A percentile compares a stretch with the other conserved stretches of the same genome.
Conservation (phyloP, 176 grass and related monocot species). For the Carex parvula region DNA sequence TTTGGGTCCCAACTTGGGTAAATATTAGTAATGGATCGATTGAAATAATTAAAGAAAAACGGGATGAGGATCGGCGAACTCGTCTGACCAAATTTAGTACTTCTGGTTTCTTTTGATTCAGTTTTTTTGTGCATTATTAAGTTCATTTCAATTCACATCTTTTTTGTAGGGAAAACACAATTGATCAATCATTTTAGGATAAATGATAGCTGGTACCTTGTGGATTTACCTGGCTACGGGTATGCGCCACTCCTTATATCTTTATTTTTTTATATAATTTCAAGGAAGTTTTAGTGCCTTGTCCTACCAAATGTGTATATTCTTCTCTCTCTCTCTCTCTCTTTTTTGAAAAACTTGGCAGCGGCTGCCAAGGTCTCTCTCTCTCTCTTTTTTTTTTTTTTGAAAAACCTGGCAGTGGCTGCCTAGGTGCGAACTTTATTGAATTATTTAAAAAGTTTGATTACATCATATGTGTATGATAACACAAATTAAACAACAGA, state of each 20-base stretch:
- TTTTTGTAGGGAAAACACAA: slow-evolving; percentile 81
- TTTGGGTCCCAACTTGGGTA: not conserved
- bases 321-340: not conserved
- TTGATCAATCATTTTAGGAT: slow-evolving; percentile 97
- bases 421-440: no score
- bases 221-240: slow-evolving; percentile 98
- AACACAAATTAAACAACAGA: no score
- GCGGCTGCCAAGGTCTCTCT: no score
- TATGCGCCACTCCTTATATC: slow-evolving; percentile 34
- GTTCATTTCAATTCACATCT: slow-evolving; percentile 13
- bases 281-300: not conserved
- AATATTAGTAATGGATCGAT: not conserved
- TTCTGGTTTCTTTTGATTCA: not conserved
- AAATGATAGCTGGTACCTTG: slow-evolving; percentile 96
- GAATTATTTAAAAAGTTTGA: no score
- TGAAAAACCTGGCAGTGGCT: no score
- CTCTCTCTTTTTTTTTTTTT: no score
- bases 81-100: not conserved
- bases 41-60: not conserved
- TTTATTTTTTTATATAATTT: not conserved
- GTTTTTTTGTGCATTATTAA: not conserved
- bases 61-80: not conserved
- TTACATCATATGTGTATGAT: no score
- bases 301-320: not conserved
- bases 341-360: no score